Base-by-base conservation (phyloP, 2,329 filamentous ascomycete species). In the Microcera coccophila region DNA sequence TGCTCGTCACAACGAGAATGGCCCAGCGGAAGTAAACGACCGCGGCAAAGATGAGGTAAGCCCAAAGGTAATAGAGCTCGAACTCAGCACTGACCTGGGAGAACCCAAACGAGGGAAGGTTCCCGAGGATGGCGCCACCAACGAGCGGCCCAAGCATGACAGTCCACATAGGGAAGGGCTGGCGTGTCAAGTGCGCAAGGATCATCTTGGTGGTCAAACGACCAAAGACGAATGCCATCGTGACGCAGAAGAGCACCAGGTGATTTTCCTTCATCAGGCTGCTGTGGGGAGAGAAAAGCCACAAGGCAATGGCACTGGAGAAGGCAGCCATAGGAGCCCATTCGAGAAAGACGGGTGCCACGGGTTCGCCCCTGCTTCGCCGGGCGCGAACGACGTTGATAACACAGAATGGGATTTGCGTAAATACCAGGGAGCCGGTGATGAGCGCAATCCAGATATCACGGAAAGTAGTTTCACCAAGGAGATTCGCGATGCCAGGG, bases 141-240 rank as follows among this genome's bases (percentile, higher is more conserved):
- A 96, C 77, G 29, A 98, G 81, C 7, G 93, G 93, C 24, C 79
- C 81, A 28, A 97, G 76, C 78, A 97, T 87, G 37, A 93, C 78
- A 10, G 93, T 97, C 90, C 90, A 97, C 76, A 87, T 94, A 2
- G 93, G 93, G 69, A 97, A 98, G 3, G 91, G 87, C 65, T 97
- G 93, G 50, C 82, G 82, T 2, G 93, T 93, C 39, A 98, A 75
- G 66, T 98, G 93, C 3, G 93, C 91, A 15, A 98, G 82, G 62
- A 98, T 98, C 67, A 97, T 97, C 74, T 97, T 98, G 29, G 93
- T 98, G 0, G 93, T 97, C 84, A 98, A 90, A 54, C 93, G 85
- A 26, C 93, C 93, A 65, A 98, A 97, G 45, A 96, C 93, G 58
- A 97, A 90, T n/a, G 88, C 87, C 75, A 97, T 86, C 46, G 88